phyloP scores from a whole-genome alignment of 371 early-diverging fungal species.

The Mortierella sp. region DNA sequence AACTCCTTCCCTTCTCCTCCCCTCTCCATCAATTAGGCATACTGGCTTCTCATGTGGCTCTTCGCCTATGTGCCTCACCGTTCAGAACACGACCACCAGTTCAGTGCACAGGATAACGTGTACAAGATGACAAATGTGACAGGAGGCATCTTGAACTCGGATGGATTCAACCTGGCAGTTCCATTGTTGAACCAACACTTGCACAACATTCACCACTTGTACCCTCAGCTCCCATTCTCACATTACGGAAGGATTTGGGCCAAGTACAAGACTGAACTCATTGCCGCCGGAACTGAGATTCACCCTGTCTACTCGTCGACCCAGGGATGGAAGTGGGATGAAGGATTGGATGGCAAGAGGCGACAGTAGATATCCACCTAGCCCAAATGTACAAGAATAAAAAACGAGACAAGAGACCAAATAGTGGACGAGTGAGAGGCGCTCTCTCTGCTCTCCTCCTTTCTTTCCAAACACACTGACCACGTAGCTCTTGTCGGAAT shows the following conservation, averaged over 20 bases:
- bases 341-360: slow-evolving; percentile 14
- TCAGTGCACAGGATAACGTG: slow-evolving; percentile 33
- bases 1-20: background rate
- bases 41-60: slow-evolving; percentile 46
- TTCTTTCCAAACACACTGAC: no score
- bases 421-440: no score
- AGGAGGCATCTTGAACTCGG: slow-evolving; percentile 38
- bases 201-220: slow-evolving; percentile 51
- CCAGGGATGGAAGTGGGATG: slow-evolving; percentile 41
- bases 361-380: background rate
- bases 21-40: slow-evolving; percentile 20
- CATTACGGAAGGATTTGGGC: slow-evolving; percentile 43
- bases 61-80: slow-evolving; percentile 51
- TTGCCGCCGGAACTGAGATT: slow-evolving; percentile 41
- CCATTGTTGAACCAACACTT: slow-evolving; percentile 49
- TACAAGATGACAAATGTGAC: slow-evolving; percentile 52
- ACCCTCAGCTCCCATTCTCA: slow-evolving; percentile 51
- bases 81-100: slow-evolving; percentile 33
- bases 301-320: slow-evolving; percentile 33
- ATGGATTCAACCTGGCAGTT: slow-evolving; percentile 47
- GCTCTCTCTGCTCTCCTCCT: no score
- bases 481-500: no score
- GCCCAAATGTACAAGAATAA: no score
- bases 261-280: slow-evolving; percentile 47
- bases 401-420: no score